Percentiles rank a stretch among this genome's conserved stretches.
These are phyloP conservation scores for Cenococcum geophilum DNA, from an alignment of 495 filamentous ascomycete species.

Conservation along the genomic window DNA sequence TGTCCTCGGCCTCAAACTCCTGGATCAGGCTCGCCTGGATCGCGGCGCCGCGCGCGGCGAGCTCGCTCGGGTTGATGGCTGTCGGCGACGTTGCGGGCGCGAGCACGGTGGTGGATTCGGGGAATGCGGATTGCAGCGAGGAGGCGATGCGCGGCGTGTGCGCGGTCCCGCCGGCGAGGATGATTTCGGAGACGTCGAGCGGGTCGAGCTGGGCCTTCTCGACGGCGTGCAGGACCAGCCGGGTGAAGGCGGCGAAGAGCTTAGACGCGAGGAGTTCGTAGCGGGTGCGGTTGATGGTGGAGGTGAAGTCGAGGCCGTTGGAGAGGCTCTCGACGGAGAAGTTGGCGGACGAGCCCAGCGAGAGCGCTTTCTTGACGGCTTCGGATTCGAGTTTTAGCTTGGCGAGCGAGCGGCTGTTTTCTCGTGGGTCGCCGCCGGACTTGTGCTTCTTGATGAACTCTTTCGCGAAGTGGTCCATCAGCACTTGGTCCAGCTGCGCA, in stretches of 20 bases:
- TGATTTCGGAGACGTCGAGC: constrained; percentile 89
- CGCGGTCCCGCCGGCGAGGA: constrained; percentile 84
- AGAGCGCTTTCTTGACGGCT: constrained; percentile 80
- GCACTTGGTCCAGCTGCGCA: constrained; percentile 71
- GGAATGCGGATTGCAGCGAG: constrained; percentile 71
- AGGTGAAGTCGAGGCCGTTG: constrained; percentile 83
- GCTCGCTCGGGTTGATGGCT: constrained; percentile 89
- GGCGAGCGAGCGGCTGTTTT: constrained; percentile 71
- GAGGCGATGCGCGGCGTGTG: constrained; percentile 90
- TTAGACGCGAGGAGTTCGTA: constrained; percentile 85
- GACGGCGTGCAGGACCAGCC: constrained; percentile 73
- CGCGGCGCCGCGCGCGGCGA: constrained; percentile 82
- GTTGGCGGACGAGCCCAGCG: constrained; percentile 75
- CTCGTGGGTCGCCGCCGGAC: constrained; percentile 63
- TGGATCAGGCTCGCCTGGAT: constrained; percentile 90
- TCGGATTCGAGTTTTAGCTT: constrained; percentile 92
- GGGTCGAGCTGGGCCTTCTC: constrained; percentile 90
- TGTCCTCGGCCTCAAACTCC: constrained; percentile 87
- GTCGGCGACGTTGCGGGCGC: constrained; percentile 69
- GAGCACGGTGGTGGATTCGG: constrained; percentile 67
- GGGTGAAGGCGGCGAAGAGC: constrained; percentile 79
- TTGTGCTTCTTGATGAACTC: constrained; percentile 96
- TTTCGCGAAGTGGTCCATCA: constrained; percentile 95
- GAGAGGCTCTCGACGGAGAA: constrained; percentile 85
- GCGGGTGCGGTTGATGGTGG: constrained; percentile 84